phyloP scores from a whole-genome alignment of 805 yeast genomes.

The Wickerhamomyces chaumierensis region DNA sequence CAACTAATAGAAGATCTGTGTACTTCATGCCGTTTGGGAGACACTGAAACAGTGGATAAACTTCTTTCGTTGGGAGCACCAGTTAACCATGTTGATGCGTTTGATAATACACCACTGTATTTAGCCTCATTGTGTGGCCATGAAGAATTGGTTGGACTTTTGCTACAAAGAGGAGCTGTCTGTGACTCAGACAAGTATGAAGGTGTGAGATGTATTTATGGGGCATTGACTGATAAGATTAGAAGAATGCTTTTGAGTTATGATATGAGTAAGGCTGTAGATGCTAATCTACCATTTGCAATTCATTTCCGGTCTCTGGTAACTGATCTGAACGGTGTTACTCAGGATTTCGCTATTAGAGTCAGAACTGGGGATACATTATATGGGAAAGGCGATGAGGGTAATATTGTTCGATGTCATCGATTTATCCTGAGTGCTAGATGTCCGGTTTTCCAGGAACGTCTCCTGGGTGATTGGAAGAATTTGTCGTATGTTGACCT shows the following conservation, averaged over 20 bases:
- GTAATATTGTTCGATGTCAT: slow-evolving; percentile 24
- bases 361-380: slow-evolving; percentile 2
- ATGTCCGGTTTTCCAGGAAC: slow-evolving; percentile 20
- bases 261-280: slow-evolving; percentile 61
- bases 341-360: slow-evolving; percentile 16
- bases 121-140: slow-evolving; percentile 73
- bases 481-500: slow-evolving; percentile 11
- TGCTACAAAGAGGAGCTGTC: slow-evolving; percentile 58
- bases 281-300: slow-evolving; percentile 61
- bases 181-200: slow-evolving; percentile 77
- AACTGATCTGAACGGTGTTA: slow-evolving; percentile 6
- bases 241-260: slow-evolving; percentile 43
- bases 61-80: slow-evolving; percentile 37
- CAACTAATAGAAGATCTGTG: slow-evolving; percentile 33
- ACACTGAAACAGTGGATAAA: slow-evolving; percentile 49
- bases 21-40: slow-evolving; percentile 61
- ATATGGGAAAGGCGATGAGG: slow-evolving; percentile 2
- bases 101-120: slow-evolving; percentile 68
- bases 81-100: slow-evolving; percentile 42
- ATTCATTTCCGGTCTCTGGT: slow-evolving; percentile 47
- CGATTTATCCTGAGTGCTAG: slow-evolving; percentile 30
- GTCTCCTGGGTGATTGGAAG: slow-evolving; percentile 17
- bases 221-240: slow-evolving; percentile 62
- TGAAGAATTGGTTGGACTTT: slow-evolving; percentile 43
- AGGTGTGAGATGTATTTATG: slow-evolving; percentile 70